Evolutionary conservation across 2,329 filamentous ascomycete species (phyloP).

Genomic region (Penicillium hordei): DNA sequence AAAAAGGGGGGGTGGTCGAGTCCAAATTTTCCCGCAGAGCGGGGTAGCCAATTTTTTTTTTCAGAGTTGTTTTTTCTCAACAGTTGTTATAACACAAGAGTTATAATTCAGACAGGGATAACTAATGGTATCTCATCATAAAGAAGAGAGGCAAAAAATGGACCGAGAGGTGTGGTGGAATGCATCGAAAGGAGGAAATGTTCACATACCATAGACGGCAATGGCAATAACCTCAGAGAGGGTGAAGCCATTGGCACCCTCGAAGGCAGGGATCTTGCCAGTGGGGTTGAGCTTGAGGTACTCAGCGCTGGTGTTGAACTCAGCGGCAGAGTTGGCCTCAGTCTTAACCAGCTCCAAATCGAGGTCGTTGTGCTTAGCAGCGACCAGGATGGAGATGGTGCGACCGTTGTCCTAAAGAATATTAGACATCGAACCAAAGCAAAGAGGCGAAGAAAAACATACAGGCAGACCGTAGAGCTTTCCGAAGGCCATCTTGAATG

Average conservation of each 20-base stretch:
- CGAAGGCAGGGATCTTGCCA: constrained; percentile 89
- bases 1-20: constrained; percentile 19
- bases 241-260: constrained; percentile 85
- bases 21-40: constrained; percentile 23
- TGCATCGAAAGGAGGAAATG: constrained; percentile 7
- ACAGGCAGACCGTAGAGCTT: constrained; percentile 91
- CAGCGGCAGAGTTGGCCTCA: constrained; percentile 49
- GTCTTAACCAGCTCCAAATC: constrained; percentile 82
- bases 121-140: constrained; percentile 84
- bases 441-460: constrained; percentile 37
- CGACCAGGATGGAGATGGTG: constrained; percentile 81
- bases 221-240: constrained; percentile 91
- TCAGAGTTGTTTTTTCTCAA: constrained; percentile 75
- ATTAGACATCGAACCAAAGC: background rate
- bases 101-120: constrained; percentile 96
- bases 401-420: constrained; percentile 75
- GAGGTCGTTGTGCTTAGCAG: constrained; percentile 96
- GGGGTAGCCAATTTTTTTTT: constrained; percentile 59
- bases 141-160: constrained; percentile 18
- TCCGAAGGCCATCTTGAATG: constrained; percentile 84
- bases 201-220: constrained; percentile 89
- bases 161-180: constrained; percentile 2
- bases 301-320: constrained; percentile 66
- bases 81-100: constrained; percentile 72
- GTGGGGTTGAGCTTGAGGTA: constrained; percentile 85